Evolutionary conservation across 2,329 filamentous ascomycete genomes (phyloP).

Genomic region (Penicillium italicum): DNA sequence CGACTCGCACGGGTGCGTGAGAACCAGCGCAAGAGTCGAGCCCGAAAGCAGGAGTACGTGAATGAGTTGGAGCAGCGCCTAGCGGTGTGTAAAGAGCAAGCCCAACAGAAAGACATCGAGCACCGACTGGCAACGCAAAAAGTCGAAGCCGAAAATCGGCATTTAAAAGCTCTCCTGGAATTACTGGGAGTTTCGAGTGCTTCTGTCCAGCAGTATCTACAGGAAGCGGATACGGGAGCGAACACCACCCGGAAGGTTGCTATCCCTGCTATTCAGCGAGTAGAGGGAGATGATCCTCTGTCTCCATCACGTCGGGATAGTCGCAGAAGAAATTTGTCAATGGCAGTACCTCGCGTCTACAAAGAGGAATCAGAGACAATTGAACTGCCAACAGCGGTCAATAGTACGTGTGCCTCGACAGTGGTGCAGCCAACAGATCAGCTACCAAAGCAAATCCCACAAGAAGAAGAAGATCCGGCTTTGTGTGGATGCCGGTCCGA

Average conservation of each 20-base stretch:
- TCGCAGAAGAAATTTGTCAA: background rate
- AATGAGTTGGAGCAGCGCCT: conserved; percentile 37
- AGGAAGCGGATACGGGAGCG: conserved; percentile 17
- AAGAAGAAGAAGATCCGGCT: conserved; percentile 6
- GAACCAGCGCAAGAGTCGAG: conserved; percentile 39
- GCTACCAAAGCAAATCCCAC: background rate
- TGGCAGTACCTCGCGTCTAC: background rate
- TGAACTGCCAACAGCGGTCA: background rate
- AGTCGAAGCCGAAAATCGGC: conserved; percentile 34
- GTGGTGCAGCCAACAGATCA: background rate
- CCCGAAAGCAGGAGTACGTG: conserved; percentile 35
- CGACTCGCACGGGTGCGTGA: conserved; percentile 42
- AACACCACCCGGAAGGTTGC: conserved; percentile 31
- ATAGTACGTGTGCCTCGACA: background rate
- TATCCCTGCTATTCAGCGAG: conserved; percentile 31
- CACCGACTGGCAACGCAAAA: conserved; percentile 34
- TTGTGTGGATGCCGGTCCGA: conserved; percentile 26
- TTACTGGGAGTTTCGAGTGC: conserved; percentile 24
- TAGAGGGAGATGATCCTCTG: background rate
- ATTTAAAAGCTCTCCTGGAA: conserved; percentile 27
- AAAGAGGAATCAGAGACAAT: background rate
- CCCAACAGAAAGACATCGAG: conserved; percentile 32
- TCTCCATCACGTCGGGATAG: background rate
- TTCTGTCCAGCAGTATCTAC: conserved; percentile 29
- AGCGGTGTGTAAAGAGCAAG: conserved; percentile 25